These are phyloP conservation scores for Verbena officinalis DNA, from an alignment of 257 asterid genomes.

Conservation along the genomic window DNA sequence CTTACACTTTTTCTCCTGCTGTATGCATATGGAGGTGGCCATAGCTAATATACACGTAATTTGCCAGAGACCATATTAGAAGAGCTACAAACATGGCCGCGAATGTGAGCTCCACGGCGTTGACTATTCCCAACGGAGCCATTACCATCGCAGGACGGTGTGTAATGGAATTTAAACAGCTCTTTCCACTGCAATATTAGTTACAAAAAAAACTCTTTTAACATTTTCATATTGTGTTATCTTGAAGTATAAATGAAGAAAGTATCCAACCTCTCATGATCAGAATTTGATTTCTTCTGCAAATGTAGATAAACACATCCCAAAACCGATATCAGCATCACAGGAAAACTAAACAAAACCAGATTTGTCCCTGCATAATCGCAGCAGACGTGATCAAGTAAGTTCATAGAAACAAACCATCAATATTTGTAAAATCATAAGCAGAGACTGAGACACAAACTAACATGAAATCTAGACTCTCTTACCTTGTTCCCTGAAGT, in stretches of 20 bases:
- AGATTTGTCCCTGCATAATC: constrained; percentile 60
- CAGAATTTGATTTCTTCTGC: constrained; percentile 36
- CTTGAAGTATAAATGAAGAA: background rate
- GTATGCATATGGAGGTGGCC: constrained; percentile 50
- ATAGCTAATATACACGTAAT: constrained; percentile 45
- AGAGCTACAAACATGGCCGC: constrained; percentile 52
- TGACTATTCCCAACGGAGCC: constrained; percentile 57
- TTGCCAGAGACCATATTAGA: constrained; percentile 56
- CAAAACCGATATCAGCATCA: constrained; percentile 50
- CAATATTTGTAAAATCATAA: background rate
- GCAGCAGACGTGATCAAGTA: too few relatives aligned
- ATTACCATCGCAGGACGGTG: constrained; percentile 44
- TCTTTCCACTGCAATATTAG: constrained; percentile 31
- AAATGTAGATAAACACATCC: constrained; percentile 59
- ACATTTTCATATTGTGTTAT: background rate
- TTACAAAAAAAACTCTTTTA: background rate
- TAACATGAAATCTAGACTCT: background rate
- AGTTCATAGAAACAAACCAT: background rate
- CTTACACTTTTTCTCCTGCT: constrained; percentile 50
- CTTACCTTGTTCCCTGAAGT: constrained; percentile 57
- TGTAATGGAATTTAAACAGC: constrained; percentile 29
- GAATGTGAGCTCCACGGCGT: constrained; percentile 47
- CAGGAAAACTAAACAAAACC: constrained; percentile 51
- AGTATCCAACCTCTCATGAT: constrained; percentile 35
- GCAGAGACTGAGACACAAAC: too few relatives aligned